Base-by-base conservation (phyloP, 2,329 filamentous ascomycete species). In the Neoarthrinium moseri region DNA sequence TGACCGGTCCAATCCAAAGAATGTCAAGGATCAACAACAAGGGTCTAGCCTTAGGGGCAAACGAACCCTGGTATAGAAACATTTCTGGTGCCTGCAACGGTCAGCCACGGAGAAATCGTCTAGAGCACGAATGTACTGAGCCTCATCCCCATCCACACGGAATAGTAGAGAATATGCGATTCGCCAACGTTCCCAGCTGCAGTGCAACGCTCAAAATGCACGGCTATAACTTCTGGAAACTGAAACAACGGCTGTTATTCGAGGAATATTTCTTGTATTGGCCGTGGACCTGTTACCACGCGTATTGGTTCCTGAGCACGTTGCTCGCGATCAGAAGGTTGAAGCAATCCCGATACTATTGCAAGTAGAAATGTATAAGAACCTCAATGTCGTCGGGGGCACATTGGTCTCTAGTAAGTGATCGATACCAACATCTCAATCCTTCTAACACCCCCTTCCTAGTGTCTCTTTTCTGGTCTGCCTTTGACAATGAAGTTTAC, bases 401-500 rank as follows among this genome's bases (percentile, higher is more conserved):
- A n/a, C n/a, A n/a, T n/a, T n/a, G n/a, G n/a, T n/a, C n/a, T n/a
- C n/a, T n/a, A n/a, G n/a, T n/a, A n/a, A n/a, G n/a, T n/a, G n/a
- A n/a, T n/a, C n/a, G n/a, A n/a, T n/a, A n/a, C n/a, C n/a, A n/a
- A n/a, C n/a, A n/a, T n/a, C n/a, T n/a, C n/a, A n/a, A n/a, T n/a
- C n/a, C n/a, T n/a, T n/a, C n/a, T n/a, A n/a, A n/a, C n/a, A n/a
- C n/a, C n/a, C n/a, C n/a, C n/a, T n/a, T n/a, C n/a, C n/a, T n/a
- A n/a, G n/a, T n/a, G n/a, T n/a, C n/a, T n/a, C 29, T 30, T 21
- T 7, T 24, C 20, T 27, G n/a, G 11, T n/a, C 10, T 10, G n/a
- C 6, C 30, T 20, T 35, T 15, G 20, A 45, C 29, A 13, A 59
- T 59, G 56, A 59, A 53, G 49, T 53, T 56, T 39, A 46, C 47